phyloP scores from a whole-genome alignment of 768 basidiomycete species.

The Suillus cothurnatus region DNA sequence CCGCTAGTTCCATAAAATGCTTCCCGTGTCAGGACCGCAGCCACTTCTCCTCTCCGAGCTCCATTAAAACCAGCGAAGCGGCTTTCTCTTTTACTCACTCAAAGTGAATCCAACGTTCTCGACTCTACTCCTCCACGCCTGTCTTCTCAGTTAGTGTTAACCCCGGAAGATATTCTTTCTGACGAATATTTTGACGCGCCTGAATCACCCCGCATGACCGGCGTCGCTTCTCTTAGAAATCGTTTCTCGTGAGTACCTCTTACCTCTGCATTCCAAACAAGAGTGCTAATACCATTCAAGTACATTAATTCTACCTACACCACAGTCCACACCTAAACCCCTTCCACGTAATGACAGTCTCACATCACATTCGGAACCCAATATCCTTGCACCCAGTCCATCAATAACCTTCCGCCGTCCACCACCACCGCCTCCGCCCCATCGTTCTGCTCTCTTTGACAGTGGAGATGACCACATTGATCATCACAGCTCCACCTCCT shows the following conservation, averaged over 20 bases:
- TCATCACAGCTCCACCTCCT: slow-evolving; percentile 22
- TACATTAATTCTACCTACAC: slow-evolving; percentile 39
- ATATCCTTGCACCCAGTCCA: slow-evolving; percentile 26
- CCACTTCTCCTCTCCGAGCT: slow-evolving; percentile 20
- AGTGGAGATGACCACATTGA: slow-evolving; percentile 24
- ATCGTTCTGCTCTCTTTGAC: slow-evolving; percentile 20
- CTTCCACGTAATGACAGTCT: slow-evolving; percentile 17
- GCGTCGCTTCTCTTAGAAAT: slow-evolving; percentile 46
- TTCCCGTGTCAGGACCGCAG: slow-evolving; percentile 15
- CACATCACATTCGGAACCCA: slow-evolving; percentile 25
- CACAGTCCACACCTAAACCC: slow-evolving; percentile 26
- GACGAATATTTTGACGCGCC: not conserved
- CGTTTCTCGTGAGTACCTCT: slow-evolving; percentile 51
- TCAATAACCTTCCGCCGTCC: slow-evolving; percentile 21
- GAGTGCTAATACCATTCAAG: slow-evolving; percentile 9
- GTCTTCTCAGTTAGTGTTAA: not conserved
- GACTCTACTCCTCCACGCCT: slow-evolving; percentile 19
- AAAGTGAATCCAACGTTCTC: slow-evolving; percentile 19
- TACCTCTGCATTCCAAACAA: slow-evolving; percentile 21
- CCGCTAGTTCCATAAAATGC: not conserved
- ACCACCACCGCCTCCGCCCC: slow-evolving; percentile 16
- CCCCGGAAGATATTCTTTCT: not conserved
- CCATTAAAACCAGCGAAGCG: slow-evolving; percentile 18
- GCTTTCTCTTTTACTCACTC: slow-evolving; percentile 20
- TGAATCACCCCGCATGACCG: slow-evolving; percentile 11